Conservation (phyloP, 2,329 filamentous ascomycete genomes). For the Diaporthe helianthi region DNA sequence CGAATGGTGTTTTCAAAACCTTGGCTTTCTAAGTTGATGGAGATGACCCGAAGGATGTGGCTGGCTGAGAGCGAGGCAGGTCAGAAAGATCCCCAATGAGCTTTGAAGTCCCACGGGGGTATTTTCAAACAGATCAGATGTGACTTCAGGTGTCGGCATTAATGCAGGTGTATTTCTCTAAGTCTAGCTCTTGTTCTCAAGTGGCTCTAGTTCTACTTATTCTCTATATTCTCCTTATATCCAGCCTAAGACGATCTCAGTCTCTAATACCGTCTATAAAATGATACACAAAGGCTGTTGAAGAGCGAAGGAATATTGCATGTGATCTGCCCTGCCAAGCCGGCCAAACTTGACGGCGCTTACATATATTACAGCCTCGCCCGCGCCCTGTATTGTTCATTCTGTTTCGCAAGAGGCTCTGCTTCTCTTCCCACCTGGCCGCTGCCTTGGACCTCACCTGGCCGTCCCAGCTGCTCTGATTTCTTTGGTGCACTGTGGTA, state of each 20-base stretch:
- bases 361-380: slow-evolving; percentile 48
- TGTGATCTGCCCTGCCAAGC: too few species aligned
- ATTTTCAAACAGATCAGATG: too few species aligned
- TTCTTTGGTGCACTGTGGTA: slow-evolving; percentile 45
- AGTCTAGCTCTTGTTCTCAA: not conserved
- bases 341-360: not conserved
- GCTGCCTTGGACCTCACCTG: slow-evolving; percentile 42
- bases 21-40: not conserved
- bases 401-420: slow-evolving; percentile 47
- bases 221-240: not conserved
- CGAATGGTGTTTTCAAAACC: slow-evolving; percentile 11
- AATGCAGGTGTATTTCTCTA: not conserved
- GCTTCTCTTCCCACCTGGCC: slow-evolving; percentile 47
- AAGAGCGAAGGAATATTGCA: too few species aligned
- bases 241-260: not conserved
- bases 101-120: too few species aligned
- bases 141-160: not conserved
- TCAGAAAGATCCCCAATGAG: too few species aligned
- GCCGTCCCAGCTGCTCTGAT: slow-evolving; percentile 42
- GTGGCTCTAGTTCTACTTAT: not conserved
- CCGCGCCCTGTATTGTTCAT: slow-evolving; percentile 45
- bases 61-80: not conserved
- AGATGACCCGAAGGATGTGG: slow-evolving; percentile 8
- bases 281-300: not conserved
- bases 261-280: not conserved